These are phyloP conservation scores for Oemleria cerasiformis DNA, from an alignment of 306 rosid species.

Conservation along the genomic window DNA sequence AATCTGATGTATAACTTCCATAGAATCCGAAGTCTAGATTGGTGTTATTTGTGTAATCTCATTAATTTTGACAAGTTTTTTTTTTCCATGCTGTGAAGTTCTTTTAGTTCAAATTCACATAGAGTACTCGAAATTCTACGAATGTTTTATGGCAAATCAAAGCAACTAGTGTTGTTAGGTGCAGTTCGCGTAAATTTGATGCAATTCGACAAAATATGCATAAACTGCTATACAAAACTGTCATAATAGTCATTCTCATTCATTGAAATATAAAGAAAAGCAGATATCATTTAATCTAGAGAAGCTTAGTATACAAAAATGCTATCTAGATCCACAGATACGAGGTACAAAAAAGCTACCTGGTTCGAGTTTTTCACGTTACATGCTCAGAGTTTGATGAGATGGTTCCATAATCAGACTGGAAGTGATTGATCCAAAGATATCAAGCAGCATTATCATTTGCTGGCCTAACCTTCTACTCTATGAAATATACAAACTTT, in stretches of 20 bases:
- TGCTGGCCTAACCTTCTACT: background rate
- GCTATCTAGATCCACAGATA: background rate
- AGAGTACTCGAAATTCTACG: background rate
- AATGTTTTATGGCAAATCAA: background rate
- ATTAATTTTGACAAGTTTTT: background rate
- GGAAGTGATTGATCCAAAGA: background rate
- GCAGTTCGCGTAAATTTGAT: background rate
- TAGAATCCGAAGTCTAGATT: background rate
- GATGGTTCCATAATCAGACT: background rate
- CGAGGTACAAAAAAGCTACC: background rate
- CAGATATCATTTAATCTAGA: background rate
- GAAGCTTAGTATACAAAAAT: conserved; percentile 1
- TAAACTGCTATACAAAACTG: background rate
- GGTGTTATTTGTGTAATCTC: too few relatives aligned
- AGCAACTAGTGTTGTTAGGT: background rate
- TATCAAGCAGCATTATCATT: conserved; percentile 9
- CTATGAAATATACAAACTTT: background rate
- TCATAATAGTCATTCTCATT: conserved; percentile 1
- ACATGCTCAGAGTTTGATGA: background rate
- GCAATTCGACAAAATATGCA: background rate
- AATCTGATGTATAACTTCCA: background rate
- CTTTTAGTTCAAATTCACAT: too few relatives aligned
- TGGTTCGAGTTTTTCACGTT: conserved; percentile 2
- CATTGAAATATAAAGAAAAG: background rate
- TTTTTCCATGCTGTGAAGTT: background rate